Evolutionary conservation across 1,139 yeast genomes (phyloP).

Genomic region (Saccharomyces hybrid): DNA sequence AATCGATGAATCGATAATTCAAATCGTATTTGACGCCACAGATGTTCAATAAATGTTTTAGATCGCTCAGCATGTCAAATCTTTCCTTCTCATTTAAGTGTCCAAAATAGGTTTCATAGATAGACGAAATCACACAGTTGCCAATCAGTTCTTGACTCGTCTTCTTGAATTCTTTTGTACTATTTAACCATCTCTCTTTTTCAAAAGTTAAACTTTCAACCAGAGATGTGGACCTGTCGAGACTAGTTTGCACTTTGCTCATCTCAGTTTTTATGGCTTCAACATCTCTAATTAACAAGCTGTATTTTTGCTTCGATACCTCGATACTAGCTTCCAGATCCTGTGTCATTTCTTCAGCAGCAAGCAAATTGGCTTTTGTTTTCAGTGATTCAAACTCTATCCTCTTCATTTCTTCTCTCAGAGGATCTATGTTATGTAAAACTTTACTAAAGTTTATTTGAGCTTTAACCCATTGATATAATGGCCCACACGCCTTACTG

Average conservation of each 20-base stretch:
- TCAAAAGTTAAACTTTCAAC: constrained; percentile 62
- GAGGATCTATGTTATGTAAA: constrained; percentile 65
- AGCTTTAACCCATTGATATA: constrained; percentile 83
- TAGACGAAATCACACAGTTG: constrained; percentile 55
- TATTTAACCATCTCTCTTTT: constrained; percentile 65
- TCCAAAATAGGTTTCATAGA: constrained; percentile 59
- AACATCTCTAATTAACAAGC: constrained; percentile 65
- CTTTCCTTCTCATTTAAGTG: constrained; percentile 49
- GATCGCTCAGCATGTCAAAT: constrained; percentile 31
- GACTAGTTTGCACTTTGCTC: constrained; percentile 52
- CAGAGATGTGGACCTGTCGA: constrained; percentile 54
- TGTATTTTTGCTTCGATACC: constrained; percentile 58
- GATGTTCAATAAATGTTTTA: constrained; percentile 39
- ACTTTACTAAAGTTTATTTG: constrained; percentile 68
- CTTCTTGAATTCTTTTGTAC: constrained; percentile 44
- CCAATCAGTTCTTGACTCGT: constrained; percentile 52
- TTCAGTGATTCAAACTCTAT: constrained; percentile 56
- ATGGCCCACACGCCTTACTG: constrained; percentile 92
- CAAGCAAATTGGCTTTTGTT: constrained; percentile 61
- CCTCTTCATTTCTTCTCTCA: constrained; percentile 54
- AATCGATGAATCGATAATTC: constrained; percentile 33
- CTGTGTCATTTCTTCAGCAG: constrained; percentile 70
- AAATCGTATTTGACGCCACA: constrained; percentile 40
- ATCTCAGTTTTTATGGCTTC: constrained; percentile 71
- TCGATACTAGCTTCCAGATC: constrained; percentile 70